A percentile compares a stretch with the other conserved stretches of the same genome.
Evolutionary conservation across 345 rosid genomes (phyloP).

Genomic region (Erucastrum elatum): DNA sequence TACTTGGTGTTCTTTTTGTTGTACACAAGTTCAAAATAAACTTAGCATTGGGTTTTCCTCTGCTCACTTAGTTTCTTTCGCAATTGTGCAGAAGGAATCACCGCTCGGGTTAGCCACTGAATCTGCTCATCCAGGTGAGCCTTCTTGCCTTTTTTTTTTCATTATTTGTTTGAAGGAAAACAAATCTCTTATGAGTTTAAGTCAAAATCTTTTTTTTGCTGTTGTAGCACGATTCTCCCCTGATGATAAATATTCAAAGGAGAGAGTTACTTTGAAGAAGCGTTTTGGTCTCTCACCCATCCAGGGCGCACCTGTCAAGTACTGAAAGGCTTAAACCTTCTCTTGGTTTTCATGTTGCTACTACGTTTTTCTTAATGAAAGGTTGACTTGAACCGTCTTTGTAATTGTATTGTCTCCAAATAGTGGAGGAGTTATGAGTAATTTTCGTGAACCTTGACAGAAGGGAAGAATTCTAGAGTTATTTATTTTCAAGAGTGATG

Average conservation of each 20-base stretch:
- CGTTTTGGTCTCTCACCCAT: slow-evolving; percentile 81
- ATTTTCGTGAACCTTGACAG: neutral
- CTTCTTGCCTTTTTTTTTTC: neutral
- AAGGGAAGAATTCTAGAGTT: too few relatives aligned
- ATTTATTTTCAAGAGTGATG: neutral
- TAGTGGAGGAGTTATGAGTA: neutral
- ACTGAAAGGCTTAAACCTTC: slow-evolving; percentile 34
- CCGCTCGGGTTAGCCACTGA: slow-evolving; percentile 69
- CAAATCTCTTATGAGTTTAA: neutral
- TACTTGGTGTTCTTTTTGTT: neutral
- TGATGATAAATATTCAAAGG: slow-evolving; percentile 78
- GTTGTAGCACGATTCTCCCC: slow-evolving; percentile 85
- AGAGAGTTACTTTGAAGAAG: slow-evolving; percentile 77
- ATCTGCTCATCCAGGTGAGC: slow-evolving; percentile 89
- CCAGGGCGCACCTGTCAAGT: slow-evolving; percentile 65
- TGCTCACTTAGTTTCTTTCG: neutral
- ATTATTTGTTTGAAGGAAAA: neutral
- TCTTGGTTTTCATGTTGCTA: neutral
- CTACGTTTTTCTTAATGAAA: neutral
- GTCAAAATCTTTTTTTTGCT: neutral
- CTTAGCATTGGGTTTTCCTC: neutral
- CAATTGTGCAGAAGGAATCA: slow-evolving; percentile 66
- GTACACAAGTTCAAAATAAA: neutral
- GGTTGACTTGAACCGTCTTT: neutral
- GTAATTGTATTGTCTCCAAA: neutral